A percentile compares a stretch with the other conserved stretches of the same genome.
Conservation (phyloP, 1,139 yeast species). For the Taphrina communis region DNA sequence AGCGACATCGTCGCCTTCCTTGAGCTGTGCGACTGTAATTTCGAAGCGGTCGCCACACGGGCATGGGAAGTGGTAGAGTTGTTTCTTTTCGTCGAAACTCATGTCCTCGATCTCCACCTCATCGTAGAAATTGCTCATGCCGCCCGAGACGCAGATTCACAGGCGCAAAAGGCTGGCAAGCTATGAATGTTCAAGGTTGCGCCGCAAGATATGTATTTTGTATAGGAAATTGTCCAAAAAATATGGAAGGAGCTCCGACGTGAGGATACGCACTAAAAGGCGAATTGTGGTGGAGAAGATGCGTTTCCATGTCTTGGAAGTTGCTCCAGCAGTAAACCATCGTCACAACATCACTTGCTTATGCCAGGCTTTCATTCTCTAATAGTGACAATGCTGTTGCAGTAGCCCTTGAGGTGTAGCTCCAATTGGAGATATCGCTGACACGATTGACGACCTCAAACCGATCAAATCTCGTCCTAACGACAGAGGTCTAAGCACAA, state of each 20-base stretch:
- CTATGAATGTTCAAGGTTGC: background rate
- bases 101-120: conserved; percentile 97
- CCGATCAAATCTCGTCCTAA: background rate
- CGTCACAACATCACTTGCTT: conserved; percentile 5
- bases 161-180: too few relatives aligned
- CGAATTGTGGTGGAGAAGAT: background rate
- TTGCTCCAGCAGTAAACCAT: background rate
- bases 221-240: background rate
- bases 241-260: conserved; percentile 6
- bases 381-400: background rate
- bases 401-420: background rate
- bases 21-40: conserved; percentile 72
- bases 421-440: too few relatives aligned
- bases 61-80: conserved; percentile 90
- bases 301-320: background rate
- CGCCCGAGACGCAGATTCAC: background rate
- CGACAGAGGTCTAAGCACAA: background rate
- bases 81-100: conserved; percentile 66
- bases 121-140: conserved; percentile 64
- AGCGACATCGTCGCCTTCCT: conserved; percentile 85
- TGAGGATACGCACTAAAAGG: too few relatives aligned
- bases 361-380: too few relatives aligned
- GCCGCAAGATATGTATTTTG: background rate
- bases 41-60: conserved; percentile 98
- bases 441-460: too few relatives aligned